These are phyloP conservation scores for Hymenochaete sp. DNA, from an alignment of 1,284 basidiomycete species.

Conservation along the genomic window DNA sequence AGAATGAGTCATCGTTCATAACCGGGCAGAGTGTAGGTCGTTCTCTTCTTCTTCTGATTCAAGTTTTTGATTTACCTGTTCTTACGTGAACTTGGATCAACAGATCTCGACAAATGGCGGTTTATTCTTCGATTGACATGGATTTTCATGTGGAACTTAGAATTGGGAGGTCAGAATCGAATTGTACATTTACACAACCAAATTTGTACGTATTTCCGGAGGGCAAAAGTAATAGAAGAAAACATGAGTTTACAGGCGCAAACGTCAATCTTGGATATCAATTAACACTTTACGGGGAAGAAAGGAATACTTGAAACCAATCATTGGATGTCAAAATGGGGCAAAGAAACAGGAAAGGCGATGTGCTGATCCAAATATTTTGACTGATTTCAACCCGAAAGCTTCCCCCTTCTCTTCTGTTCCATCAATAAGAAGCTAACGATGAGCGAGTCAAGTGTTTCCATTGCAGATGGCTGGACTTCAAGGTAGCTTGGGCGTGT, in stretches of 20 bases:
- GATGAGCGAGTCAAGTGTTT: constrained; percentile 32
- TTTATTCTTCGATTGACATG: neutral
- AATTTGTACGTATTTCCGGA: too few species aligned
- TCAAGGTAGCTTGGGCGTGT: constrained; percentile 33
- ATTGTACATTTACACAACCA: too few species aligned
- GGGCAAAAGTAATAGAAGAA: too few species aligned
- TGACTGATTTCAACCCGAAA: too few species aligned
- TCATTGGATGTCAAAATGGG: neutral
- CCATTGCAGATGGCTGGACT: constrained; percentile 28
- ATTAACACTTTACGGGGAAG: neutral
- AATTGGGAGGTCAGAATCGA: too few species aligned
- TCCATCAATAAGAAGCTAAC: constrained; percentile 28
- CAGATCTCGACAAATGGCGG: neutral
- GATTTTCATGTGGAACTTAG: too few species aligned
- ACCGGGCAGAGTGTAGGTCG: constrained; percentile 21
- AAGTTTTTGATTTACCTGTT: neutral
- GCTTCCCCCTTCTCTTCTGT: constrained; percentile 23
- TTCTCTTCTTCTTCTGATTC: neutral
- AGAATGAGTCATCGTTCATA: constrained; percentile 20
- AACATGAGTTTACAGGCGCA: too few species aligned
- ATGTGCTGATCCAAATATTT: too few species aligned
- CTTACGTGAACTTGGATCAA: too few species aligned
- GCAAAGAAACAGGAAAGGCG: neutral
- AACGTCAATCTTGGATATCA: too few species aligned
- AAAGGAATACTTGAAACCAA: too few species aligned